Conservation (phyloP, 208 protist genomes). For the Acanthamoeba lenticulata region DNA sequence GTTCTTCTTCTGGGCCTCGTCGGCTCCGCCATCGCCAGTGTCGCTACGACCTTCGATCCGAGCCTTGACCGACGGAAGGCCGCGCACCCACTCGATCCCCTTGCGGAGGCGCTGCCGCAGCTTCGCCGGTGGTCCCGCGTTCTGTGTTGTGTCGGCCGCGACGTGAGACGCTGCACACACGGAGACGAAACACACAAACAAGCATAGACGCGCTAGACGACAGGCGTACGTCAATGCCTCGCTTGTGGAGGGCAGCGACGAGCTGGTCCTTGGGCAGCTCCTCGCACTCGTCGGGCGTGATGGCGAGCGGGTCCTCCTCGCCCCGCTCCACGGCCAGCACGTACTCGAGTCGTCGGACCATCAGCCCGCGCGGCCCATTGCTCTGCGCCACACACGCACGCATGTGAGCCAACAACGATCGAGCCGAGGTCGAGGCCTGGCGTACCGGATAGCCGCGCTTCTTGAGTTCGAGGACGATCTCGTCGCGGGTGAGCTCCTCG, state of each 20-base stretch:
- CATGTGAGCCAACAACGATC: neutral
- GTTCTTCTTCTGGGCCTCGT: too few relatives aligned
- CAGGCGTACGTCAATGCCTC: neutral
- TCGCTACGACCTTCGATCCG: neutral
- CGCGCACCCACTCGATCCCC: neutral
- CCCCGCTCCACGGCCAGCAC: neutral
- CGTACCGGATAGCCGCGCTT: constrained; percentile 29
- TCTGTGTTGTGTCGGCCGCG: neutral
- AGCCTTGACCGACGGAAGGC: neutral
- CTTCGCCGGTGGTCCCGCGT: neutral
- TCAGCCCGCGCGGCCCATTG: neutral
- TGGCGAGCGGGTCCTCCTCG: neutral
- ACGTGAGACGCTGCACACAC: neutral
- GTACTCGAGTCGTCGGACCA: neutral
- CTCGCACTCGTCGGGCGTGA: neutral
- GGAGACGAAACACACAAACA: neutral
- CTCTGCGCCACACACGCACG: neutral
- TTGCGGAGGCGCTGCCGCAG: neutral
- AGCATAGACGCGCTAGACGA: neutral
- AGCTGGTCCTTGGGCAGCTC: neutral
- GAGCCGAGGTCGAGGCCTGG: too few relatives aligned
- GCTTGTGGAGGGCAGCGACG: neutral
- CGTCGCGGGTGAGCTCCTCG: constrained; percentile 2
- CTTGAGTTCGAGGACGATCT: constrained; percentile 39
- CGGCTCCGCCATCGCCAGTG: neutral